These are phyloP conservation scores for Heritiera littoralis DNA, from an alignment of 345 rosid species.

Conservation along the genomic window DNA sequence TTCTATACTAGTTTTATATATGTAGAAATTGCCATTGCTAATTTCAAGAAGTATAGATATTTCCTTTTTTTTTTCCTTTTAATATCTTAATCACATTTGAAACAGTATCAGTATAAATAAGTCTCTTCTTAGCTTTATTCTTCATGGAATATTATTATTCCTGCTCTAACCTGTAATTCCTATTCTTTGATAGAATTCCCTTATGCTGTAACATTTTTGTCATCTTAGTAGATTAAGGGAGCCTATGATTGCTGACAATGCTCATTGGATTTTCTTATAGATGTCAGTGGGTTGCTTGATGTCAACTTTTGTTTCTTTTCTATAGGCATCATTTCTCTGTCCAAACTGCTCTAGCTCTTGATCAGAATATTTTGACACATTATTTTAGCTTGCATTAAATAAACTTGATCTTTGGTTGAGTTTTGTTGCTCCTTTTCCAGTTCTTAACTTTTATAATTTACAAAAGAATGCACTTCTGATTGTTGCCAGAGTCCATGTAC, in stretches of 20 bases:
- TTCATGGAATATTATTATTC: background rate
- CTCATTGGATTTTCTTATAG: background rate
- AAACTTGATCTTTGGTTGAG: background rate
- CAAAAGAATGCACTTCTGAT: background rate
- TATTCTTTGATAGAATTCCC: background rate
- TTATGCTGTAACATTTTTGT: background rate
- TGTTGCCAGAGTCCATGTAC: background rate
- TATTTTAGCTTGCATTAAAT: background rate
- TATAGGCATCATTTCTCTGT: background rate
- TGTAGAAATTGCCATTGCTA: background rate
- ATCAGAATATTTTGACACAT: background rate
- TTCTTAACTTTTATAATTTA: background rate
- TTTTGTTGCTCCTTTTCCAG: background rate
- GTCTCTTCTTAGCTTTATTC: background rate
- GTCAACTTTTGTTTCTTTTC: conserved; percentile 10
- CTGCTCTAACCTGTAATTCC: background rate
- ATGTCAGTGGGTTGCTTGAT: background rate
- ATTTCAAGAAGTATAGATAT: background rate
- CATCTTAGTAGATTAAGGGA: background rate
- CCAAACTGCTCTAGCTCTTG: background rate
- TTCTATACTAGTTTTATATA: background rate
- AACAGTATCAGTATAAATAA: background rate
- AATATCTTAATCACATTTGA: background rate
- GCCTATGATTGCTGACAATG: background rate
- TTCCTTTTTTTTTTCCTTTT: background rate